phyloP scores from a whole-genome alignment of 768 basidiomycete genomes.

The Leccinum rimulosum region DNA sequence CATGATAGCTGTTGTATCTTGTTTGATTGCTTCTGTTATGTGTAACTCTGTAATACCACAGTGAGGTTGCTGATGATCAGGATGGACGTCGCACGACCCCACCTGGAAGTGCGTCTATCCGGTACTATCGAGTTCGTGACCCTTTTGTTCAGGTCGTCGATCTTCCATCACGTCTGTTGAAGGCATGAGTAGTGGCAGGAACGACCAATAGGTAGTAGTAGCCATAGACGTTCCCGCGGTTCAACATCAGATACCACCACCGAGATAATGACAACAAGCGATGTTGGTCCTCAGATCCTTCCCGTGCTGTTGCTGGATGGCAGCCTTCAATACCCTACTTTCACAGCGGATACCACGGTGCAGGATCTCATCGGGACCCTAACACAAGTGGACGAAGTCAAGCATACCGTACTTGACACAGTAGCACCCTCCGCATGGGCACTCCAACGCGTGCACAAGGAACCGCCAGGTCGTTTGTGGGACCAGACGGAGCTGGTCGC shows the following conservation, averaged over 20 bases:
- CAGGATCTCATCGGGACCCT: slow-evolving; percentile 60
- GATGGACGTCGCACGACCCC: no score
- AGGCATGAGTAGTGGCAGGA: no score
- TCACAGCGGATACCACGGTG: slow-evolving; percentile 50
- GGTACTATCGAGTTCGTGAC: background rate
- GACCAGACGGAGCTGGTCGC: slow-evolving; percentile 66
- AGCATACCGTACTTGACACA: slow-evolving; percentile 48
- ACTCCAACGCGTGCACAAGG: slow-evolving; percentile 59
- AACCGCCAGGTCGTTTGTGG: slow-evolving; percentile 62
- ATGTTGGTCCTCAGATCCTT: slow-evolving; percentile 42
- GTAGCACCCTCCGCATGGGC: slow-evolving; percentile 59
- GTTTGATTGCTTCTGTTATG: slow-evolving; percentile 5
- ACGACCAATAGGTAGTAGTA: no score
- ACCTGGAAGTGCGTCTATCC: no score
- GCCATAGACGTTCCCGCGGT: no score
- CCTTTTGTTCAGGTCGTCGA: no score
- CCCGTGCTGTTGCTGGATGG: slow-evolving; percentile 60
- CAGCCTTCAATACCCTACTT: slow-evolving; percentile 60
- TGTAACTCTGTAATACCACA: background rate
- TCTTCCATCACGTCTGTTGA: no score
- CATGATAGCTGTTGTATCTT: slow-evolving; percentile 12
- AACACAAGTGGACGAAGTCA: slow-evolving; percentile 46
- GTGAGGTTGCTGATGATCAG: no score
- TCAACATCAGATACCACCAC: no score
- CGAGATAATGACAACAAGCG: slow-evolving; percentile 27